Percentiles rank a stretch among this genome's conserved stretches.
Conservation (phyloP, 2,329 filamentous ascomycete species). For the Penicillium brevicompactum region DNA sequence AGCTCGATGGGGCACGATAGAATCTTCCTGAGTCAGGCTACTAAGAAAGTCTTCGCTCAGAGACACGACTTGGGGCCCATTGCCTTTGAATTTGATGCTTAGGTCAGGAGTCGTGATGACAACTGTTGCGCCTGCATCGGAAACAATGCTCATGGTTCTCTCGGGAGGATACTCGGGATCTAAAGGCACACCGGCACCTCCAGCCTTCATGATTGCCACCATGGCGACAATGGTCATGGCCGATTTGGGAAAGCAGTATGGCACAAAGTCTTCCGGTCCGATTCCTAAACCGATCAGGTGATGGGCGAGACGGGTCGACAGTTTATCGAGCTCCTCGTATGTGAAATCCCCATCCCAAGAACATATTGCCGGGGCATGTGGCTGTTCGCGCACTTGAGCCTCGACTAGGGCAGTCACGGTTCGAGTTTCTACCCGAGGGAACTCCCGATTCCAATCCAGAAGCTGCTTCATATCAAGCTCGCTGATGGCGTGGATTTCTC, state of each 20-base stretch:
- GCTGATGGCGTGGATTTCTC: background rate
- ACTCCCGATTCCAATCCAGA: conserved; percentile 6
- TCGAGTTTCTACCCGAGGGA: background rate
- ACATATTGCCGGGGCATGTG: conserved; percentile 12
- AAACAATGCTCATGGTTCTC: too few species aligned
- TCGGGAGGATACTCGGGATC: conserved; percentile 25
- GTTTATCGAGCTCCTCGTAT: conserved; percentile 28
- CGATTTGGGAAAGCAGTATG: conserved; percentile 34
- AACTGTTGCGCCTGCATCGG: too few species aligned
- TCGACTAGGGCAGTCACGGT: conserved; percentile 7
- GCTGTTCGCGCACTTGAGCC: conserved; percentile 7
- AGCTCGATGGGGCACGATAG: too few species aligned
- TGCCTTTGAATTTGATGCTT: too few species aligned
- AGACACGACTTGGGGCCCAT: too few species aligned
- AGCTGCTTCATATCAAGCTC: background rate
- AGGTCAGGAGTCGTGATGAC: too few species aligned
- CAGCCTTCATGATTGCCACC: conserved; percentile 30
- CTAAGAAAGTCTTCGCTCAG: too few species aligned
- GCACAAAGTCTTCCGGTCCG: conserved; percentile 23
- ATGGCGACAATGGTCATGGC: conserved; percentile 29
- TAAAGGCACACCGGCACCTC: conserved; percentile 29
- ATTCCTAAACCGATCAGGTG: conserved; percentile 34
- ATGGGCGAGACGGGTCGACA: conserved; percentile 33
- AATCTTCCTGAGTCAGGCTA: too few species aligned
- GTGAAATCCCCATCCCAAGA: conserved; percentile 33